These are phyloP conservation scores for Claviceps africana DNA, from an alignment of 2,329 filamentous ascomycete genomes.

Conservation along the genomic window DNA sequence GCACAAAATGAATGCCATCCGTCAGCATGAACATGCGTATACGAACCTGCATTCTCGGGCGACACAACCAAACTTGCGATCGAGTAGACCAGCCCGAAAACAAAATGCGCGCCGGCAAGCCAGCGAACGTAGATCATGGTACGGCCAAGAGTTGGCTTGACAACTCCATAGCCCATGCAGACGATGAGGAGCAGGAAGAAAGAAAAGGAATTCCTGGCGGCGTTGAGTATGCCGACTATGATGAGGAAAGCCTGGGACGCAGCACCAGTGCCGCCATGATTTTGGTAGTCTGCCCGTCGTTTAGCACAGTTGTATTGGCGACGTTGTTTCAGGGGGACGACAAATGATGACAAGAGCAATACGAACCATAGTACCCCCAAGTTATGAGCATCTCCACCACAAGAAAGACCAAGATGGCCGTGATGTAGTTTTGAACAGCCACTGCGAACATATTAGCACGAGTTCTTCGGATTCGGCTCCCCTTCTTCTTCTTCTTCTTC, in stretches of 20 bases:
- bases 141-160: slow-evolving; percentile 80
- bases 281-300: slow-evolving; percentile 60
- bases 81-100: slow-evolving; percentile 89
- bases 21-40: neutral
- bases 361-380: slow-evolving; percentile 84
- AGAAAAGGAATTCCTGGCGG: slow-evolving; percentile 89
- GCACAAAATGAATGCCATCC: neutral
- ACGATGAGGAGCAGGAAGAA: slow-evolving; percentile 97
- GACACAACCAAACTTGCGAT: slow-evolving; percentile 79
- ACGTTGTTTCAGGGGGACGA: neutral
- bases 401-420: slow-evolving; percentile 85
- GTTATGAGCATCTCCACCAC: slow-evolving; percentile 96
- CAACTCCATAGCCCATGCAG: slow-evolving; percentile 98
- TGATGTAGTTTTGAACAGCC: slow-evolving; percentile 97
- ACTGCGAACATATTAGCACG: slow-evolving; percentile 31
- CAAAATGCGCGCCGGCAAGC: slow-evolving; percentile 81
- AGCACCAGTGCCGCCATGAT: slow-evolving; percentile 71
- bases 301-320: slow-evolving; percentile 18
- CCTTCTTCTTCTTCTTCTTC: neutral
- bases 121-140: slow-evolving; percentile 91
- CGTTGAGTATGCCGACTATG: slow-evolving; percentile 83
- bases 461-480: no score
- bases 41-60: slow-evolving; percentile 63
- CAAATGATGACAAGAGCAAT: neutral
- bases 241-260: slow-evolving; percentile 78